phyloP scores from a whole-genome alignment of 2,329 filamentous ascomycete genomes.

The Fusarium citri region DNA sequence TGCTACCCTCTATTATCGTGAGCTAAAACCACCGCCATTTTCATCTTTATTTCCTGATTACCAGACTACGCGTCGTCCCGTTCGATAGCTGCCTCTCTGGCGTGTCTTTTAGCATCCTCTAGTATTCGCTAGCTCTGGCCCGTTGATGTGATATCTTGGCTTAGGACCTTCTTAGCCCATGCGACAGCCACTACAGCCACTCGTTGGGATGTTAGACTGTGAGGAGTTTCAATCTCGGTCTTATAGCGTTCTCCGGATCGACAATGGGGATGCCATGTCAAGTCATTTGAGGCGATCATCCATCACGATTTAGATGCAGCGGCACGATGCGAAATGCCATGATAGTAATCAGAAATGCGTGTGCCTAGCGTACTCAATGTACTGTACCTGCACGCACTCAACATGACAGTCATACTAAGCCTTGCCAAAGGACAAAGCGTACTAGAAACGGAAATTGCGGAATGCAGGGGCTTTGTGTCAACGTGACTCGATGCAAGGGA shows the following conservation, averaged over 20 bases:
- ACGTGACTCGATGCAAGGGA: slow-evolving; percentile 38
- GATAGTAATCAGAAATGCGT: slow-evolving; percentile 12
- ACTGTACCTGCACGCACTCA: background rate
- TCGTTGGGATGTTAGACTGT: slow-evolving; percentile 10
- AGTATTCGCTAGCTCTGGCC: slow-evolving; percentile 6
- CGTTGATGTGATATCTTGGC: slow-evolving; percentile 9
- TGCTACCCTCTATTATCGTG: slow-evolving; percentile 15
- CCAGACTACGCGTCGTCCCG: slow-evolving; percentile 33
- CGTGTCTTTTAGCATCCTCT: slow-evolving; percentile 14
- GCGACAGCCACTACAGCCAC: background rate
- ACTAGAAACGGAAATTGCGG: slow-evolving; percentile 17
- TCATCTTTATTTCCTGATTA: slow-evolving; percentile 18
- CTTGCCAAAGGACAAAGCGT: slow-evolving; percentile 21
- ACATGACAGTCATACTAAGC: slow-evolving; percentile 12
- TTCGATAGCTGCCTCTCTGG: slow-evolving; percentile 24
- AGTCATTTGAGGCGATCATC: slow-evolving; percentile 5
- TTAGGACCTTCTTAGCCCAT: slow-evolving; percentile 8
- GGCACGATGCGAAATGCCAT: background rate
- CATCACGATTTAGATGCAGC: slow-evolving; percentile 15
- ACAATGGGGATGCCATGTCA: slow-evolving; percentile 17
- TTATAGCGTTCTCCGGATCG: slow-evolving; percentile 21
- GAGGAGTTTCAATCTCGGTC: slow-evolving; percentile 11
- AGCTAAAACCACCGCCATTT: slow-evolving; percentile 17
- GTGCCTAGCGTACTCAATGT: background rate
- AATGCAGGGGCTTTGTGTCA: slow-evolving; percentile 36